These are phyloP conservation scores for Dichotomopilus funicola DNA, from an alignment of 2,329 filamentous ascomycete genomes.

Conservation along the genomic window DNA sequence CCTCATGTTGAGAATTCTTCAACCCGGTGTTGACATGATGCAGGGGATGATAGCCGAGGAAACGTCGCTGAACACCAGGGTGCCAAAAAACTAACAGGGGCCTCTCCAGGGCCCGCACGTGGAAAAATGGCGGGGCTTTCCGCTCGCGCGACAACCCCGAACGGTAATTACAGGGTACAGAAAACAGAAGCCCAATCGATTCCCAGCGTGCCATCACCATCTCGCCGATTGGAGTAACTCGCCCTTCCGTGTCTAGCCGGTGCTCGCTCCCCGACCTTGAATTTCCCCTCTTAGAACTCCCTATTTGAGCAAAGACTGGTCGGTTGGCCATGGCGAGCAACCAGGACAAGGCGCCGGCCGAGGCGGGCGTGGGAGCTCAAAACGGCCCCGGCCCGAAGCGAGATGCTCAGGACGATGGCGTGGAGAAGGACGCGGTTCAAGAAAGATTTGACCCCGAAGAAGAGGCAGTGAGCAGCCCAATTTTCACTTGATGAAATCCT, in stretches of 20 bases:
- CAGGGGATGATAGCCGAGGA: no score
- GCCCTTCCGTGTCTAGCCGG: neutral
- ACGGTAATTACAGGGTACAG: no score
- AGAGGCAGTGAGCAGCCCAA: conserved; percentile 42
- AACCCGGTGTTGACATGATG: no score
- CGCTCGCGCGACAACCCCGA: no score
- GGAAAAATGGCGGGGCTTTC: neutral
- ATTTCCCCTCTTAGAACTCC: neutral
- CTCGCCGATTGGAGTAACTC: neutral
- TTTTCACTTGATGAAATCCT: no score
- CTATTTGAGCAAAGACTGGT: neutral
- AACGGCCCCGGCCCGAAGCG: neutral
- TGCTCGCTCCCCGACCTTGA: neutral
- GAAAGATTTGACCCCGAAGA: conserved; percentile 48
- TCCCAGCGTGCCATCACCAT: conserved; percentile 2
- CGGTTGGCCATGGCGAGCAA: conserved; percentile 2
- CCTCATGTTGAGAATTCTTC: no score
- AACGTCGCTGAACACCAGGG: no score
- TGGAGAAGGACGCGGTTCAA: conserved; percentile 24
- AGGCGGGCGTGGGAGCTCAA: neutral
- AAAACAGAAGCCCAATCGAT: neutral
- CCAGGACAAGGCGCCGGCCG: conserved; percentile 1
- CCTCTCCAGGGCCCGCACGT: neutral
- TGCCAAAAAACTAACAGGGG: no score
- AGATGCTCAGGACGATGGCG: conserved; percentile 9